phyloP scores from a whole-genome alignment of 1,284 basidiomycete genomes.

The Cryptococcus wingfieldii region DNA sequence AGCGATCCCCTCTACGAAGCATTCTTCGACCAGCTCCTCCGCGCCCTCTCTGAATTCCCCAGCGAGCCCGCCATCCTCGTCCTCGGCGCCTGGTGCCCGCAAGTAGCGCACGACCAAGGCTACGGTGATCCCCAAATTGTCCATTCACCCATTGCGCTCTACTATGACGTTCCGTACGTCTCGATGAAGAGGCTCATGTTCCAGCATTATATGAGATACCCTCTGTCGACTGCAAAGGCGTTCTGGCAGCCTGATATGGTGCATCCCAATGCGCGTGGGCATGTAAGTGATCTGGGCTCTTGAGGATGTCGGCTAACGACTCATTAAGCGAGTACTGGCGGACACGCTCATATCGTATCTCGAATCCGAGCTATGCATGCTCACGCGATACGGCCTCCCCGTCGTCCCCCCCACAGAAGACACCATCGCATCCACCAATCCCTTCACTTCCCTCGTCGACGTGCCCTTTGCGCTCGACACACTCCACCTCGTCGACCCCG shows the following conservation, averaged over 20 bases:
- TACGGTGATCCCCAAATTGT: constrained; percentile 47
- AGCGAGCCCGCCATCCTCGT: constrained; percentile 46
- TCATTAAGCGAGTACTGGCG: constrained; percentile 36
- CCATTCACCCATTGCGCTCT: constrained; percentile 45
- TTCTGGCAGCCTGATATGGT: constrained; percentile 43
- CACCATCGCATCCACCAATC: constrained; percentile 33
- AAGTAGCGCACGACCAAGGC: constrained; percentile 43
- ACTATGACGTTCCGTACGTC: constrained; percentile 47
- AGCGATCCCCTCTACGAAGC: constrained; percentile 38
- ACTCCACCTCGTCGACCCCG: constrained; percentile 22
- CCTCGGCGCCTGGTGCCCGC: constrained; percentile 45
- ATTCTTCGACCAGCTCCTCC: constrained; percentile 48
- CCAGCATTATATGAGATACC: constrained; percentile 45
- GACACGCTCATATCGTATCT: constrained; percentile 47
- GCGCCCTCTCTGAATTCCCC: constrained; percentile 43
- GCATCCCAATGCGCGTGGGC: constrained; percentile 47
- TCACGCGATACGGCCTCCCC: constrained; percentile 37
- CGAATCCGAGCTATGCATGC: constrained; percentile 46
- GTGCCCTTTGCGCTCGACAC: constrained; percentile 37
- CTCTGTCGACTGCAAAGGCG: constrained; percentile 30
- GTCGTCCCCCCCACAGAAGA: constrained; percentile 16
- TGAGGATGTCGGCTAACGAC: not conserved
- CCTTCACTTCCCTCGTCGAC: constrained; percentile 32
- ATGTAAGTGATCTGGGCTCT: constrained; percentile 24
- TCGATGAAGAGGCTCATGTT: constrained; percentile 46